phyloP scores from a whole-genome alignment of 2,329 filamentous ascomycete species.

The Sporothrix brasiliensis region DNA sequence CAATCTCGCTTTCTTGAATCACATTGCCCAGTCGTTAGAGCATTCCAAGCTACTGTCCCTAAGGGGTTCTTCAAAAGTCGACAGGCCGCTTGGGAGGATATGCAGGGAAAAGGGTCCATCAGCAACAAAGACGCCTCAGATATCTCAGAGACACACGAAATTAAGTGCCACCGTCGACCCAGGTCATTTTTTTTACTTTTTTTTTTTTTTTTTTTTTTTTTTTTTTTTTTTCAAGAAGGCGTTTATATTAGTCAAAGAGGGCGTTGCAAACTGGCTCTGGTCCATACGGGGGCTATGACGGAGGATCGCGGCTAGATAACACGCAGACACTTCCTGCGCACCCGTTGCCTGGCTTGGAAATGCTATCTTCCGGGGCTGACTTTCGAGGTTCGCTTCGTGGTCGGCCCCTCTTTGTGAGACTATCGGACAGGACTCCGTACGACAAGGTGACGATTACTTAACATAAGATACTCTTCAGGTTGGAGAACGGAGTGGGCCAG shows the following conservation, averaged over 20 bases:
- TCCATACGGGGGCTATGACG: background rate
- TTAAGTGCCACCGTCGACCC: background rate
- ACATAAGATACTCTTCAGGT: background rate
- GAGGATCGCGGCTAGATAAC: conserved; percentile 19
- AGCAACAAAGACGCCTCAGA: background rate
- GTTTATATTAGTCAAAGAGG: background rate
- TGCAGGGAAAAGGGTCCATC: too few relatives aligned
- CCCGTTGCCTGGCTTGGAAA: background rate
- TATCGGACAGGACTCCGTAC: background rate
- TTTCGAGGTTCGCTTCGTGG: background rate
- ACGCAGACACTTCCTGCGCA: background rate
- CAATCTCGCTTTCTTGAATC: conserved; percentile 8
- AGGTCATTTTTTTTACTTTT: background rate
- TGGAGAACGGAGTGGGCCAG: too few relatives aligned
- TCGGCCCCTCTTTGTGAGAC: background rate
- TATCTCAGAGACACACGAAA: background rate
- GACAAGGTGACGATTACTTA: background rate
- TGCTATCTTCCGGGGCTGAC: background rate
- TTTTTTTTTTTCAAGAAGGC: background rate
- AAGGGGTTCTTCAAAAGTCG: background rate
- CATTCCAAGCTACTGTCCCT: background rate
- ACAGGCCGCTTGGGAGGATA: too few relatives aligned
- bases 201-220: background rate
- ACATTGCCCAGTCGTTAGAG: background rate
- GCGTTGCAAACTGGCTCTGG: background rate